phyloP scores from a whole-genome alignment of 805 yeast genomes.

The Wickerhamiella siamensis region DNA sequence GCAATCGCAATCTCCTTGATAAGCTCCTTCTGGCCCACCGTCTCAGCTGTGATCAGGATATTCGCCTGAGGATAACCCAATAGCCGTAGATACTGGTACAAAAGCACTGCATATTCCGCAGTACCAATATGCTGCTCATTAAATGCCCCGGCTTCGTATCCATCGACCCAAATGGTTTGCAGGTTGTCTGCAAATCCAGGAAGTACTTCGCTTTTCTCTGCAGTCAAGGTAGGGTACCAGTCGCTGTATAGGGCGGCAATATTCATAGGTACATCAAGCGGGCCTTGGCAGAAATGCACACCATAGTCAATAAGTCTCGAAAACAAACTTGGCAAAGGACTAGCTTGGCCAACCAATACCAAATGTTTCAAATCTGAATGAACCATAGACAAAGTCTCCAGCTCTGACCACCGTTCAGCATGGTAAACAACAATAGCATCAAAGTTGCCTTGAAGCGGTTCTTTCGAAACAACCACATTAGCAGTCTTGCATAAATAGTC shows the following conservation, averaged over 20 bases:
- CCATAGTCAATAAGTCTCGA: not conserved
- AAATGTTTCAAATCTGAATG: not conserved
- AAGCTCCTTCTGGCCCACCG: slow-evolving; percentile 29
- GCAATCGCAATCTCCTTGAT: slow-evolving; percentile 24
- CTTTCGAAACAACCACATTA: slow-evolving; percentile 22
- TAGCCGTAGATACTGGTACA: slow-evolving; percentile 34
- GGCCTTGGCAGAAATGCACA: not conserved
- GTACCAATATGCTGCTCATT: slow-evolving; percentile 30
- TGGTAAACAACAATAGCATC: slow-evolving; percentile 23
- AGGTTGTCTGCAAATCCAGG: not conserved
- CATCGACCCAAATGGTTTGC: not conserved
- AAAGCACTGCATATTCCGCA: slow-evolving; percentile 34
- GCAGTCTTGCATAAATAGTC: slow-evolving; percentile 5
- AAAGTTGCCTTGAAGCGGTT: slow-evolving; percentile 15
- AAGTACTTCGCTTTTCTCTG: not conserved
- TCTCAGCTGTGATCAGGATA: slow-evolving; percentile 32
- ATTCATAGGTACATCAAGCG: not conserved
- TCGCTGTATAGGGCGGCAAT: not conserved
- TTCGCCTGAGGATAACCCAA: slow-evolving; percentile 29
- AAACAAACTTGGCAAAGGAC: not conserved
- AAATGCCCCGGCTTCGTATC: not conserved
- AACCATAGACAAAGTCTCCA: slow-evolving; percentile 20
- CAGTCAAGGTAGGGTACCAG: not conserved
- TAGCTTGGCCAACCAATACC: not conserved
- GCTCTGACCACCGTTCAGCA: slow-evolving; percentile 23